phyloP scores from a whole-genome alignment of 192 early-diverging fungal species.

The Polychytrium aggregatum region DNA sequence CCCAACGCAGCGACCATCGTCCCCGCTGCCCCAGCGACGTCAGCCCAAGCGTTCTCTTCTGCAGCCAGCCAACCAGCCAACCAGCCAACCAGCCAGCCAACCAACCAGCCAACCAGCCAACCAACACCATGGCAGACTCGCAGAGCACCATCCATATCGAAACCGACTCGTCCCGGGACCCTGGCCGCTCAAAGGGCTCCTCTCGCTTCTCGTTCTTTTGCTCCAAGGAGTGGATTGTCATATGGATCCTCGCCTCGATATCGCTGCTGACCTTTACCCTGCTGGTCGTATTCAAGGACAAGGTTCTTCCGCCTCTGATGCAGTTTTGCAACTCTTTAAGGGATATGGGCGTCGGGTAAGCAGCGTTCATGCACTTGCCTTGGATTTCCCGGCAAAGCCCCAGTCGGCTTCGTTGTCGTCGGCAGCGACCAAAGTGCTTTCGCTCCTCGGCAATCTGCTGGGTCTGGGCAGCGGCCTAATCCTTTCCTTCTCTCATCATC shows the following conservation, averaged over 20 bases:
- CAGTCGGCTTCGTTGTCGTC: background rate
- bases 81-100: no score
- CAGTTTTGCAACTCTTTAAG: constrained; percentile 8
- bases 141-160: no score
- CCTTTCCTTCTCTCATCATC: background rate
- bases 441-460: background rate
- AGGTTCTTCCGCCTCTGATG: constrained; percentile 10
- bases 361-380: background rate
- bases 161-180: no score
- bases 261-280: background rate
- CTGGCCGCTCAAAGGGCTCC: no score
- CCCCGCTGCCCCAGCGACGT: no score
- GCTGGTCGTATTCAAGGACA: constrained; percentile 6
- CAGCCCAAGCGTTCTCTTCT: no score
- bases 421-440: no score
- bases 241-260: constrained; percentile 9
- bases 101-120: no score
- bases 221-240: constrained; percentile 5
- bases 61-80: no score
- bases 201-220: no score
- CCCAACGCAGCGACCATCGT: no score
- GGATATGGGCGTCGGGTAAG: constrained; percentile 8
- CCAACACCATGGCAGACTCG: no score
- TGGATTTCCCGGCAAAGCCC: background rate
- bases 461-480: background rate